A percentile compares a stretch with the other conserved stretches of the same genome.
These are phyloP conservation scores for Scolecobasidium constrictum DNA, from an alignment of 2,329 filamentous ascomycete species.

Conservation along the genomic window DNA sequence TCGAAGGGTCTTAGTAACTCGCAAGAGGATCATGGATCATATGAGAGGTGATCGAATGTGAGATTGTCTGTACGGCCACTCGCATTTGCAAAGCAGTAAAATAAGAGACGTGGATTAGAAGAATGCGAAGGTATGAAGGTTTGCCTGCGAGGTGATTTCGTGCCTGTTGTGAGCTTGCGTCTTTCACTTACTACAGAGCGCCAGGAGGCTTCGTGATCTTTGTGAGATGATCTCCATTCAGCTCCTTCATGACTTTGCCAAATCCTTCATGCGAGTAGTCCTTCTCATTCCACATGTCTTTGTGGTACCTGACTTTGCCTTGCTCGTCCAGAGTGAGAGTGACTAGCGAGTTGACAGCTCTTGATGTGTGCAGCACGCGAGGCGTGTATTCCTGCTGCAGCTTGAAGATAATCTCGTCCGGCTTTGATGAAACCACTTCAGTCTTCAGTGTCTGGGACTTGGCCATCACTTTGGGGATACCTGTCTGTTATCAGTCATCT, in stretches of 20 bases:
- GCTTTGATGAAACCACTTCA: conserved; percentile 28
- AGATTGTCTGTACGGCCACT: too few relatives aligned
- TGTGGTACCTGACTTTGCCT: conserved; percentile 35
- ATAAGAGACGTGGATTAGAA: too few relatives aligned
- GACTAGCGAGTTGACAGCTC: conserved; percentile 30
- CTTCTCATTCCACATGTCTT: conserved; percentile 40
- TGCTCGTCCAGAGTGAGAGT: conserved; percentile 28
- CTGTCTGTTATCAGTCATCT: conserved; percentile 11
- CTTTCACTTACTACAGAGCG: conserved; percentile 17
- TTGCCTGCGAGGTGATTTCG: too few relatives aligned
- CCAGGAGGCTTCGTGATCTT: conserved; percentile 30
- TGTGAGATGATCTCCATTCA: conserved; percentile 38
- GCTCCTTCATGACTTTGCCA: conserved; percentile 36
- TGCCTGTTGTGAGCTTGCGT: too few relatives aligned
- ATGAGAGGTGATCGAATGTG: too few relatives aligned
- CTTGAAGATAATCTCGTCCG: conserved; percentile 35
- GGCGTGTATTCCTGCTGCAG: conserved; percentile 38
- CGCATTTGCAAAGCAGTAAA: too few relatives aligned
- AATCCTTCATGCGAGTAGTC: conserved; percentile 36
- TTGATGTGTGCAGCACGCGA: conserved; percentile 23
- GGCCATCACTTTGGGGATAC: conserved; percentile 32
- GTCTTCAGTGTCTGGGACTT: conserved; percentile 29
- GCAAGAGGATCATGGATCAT: too few relatives aligned
- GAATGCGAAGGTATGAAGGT: too few relatives aligned
- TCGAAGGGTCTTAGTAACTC: too few relatives aligned